Conservation (phyloP, 176 grass and related monocot genomes). For the Neostapfia colusana region DNA sequence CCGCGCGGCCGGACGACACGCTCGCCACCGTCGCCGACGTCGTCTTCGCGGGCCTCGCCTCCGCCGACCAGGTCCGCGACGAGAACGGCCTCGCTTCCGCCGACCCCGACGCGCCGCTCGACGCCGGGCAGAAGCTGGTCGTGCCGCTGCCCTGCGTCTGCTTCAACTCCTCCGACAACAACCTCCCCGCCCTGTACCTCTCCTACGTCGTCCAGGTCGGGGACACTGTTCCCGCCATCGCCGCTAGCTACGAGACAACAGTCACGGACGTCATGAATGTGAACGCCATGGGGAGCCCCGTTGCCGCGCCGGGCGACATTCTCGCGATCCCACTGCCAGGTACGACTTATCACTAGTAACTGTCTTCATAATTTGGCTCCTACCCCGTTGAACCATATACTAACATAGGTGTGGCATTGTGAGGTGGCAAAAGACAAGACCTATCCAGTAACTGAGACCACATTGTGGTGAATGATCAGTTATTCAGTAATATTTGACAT, state of each 20-base stretch:
- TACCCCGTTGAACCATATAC: too few relatives aligned
- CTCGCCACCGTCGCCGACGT: slow-evolving; percentile 63
- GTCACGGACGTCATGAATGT: slow-evolving; percentile 80
- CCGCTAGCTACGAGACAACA: slow-evolving; percentile 66
- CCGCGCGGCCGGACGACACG: slow-evolving; percentile 66
- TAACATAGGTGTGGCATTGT: too few relatives aligned
- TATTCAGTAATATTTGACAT: neutral
- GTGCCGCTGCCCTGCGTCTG: slow-evolving; percentile 82
- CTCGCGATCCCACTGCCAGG: slow-evolving; percentile 86
- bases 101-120: slow-evolving; percentile 63
- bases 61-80: slow-evolving; percentile 74
- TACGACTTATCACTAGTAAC: slow-evolving; percentile 3
- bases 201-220: slow-evolving; percentile 80
- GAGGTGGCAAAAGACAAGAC: too few relatives aligned
- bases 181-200: slow-evolving; percentile 74
- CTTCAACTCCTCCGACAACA: slow-evolving; percentile 90
- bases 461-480: neutral
- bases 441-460: neutral
- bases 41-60: slow-evolving; percentile 70
- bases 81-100: slow-evolving; percentile 57
- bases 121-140: slow-evolving; percentile 57
- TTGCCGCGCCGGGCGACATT: slow-evolving; percentile 67
- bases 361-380: too few relatives aligned
- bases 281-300: slow-evolving; percentile 76
- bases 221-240: slow-evolving; percentile 66